Conservation (phyloP, 208 protist species). For the Lotmaria passim region DNA sequence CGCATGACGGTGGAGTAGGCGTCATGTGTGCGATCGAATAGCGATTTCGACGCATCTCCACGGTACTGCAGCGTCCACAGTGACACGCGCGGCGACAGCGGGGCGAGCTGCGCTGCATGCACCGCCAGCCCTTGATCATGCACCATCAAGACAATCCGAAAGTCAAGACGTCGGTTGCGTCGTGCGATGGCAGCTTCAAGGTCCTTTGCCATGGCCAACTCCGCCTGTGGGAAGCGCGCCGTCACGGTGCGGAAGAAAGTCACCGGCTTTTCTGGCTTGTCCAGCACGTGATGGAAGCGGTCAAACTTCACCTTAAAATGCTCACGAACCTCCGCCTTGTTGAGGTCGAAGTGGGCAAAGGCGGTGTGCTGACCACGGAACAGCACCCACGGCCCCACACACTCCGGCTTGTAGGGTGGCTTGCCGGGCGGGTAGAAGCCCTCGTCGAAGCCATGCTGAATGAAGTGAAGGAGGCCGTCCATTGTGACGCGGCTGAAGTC, state of each 20-base stretch:
- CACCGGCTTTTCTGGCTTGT: conserved; percentile 38
- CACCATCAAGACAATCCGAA: conserved; percentile 67
- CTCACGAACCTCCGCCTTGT: conserved; percentile 52
- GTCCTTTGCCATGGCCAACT: conserved; percentile 43
- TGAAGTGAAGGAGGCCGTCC: conserved; percentile 74
- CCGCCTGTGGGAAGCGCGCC: conserved; percentile 58
- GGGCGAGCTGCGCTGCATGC: conserved; percentile 48
- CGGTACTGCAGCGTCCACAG: conserved; percentile 69
- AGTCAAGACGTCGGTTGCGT: conserved; percentile 57
- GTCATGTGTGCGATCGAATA: conserved; percentile 62
- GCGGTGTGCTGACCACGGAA: conserved; percentile 81
- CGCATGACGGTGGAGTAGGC: conserved; percentile 54
- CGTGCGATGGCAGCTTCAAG: conserved; percentile 43
- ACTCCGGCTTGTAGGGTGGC: conserved; percentile 72
- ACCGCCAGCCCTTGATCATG: conserved; percentile 64
- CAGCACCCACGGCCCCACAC: conserved; percentile 78
- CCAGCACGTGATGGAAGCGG: conserved; percentile 54
- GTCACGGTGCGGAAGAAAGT: conserved; percentile 81
- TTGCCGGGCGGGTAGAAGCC: conserved; percentile 74
- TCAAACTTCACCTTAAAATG: conserved; percentile 63
- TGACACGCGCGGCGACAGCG: conserved; percentile 49
- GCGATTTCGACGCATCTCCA: conserved; percentile 27
- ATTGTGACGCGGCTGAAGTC: conserved; percentile 79
- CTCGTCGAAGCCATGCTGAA: conserved; percentile 57
- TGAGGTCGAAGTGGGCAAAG: conserved; percentile 84